Conservation (phyloP, 2,329 filamentous ascomycete species). For the Plectosphaerella plurivora region DNA sequence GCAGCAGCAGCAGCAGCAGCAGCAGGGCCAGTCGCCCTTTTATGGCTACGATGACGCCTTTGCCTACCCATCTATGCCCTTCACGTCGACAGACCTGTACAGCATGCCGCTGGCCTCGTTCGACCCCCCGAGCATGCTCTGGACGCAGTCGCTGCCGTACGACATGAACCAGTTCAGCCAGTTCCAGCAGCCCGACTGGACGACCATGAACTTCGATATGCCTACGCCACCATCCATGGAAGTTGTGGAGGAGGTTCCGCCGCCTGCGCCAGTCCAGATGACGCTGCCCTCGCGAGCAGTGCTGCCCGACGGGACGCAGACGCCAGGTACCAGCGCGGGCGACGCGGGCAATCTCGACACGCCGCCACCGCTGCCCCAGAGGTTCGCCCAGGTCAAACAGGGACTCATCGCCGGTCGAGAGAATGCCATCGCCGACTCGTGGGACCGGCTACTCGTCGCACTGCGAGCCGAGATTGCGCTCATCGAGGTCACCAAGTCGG, state of each 20-base stretch:
- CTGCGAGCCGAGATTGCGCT: slow-evolving; percentile 47
- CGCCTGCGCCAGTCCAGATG: background rate
- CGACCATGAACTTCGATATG: slow-evolving; percentile 1
- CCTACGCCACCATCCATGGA: background rate
- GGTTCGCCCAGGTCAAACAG: slow-evolving; percentile 53
- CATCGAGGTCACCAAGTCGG: slow-evolving; percentile 44
- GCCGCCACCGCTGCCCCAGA: slow-evolving; percentile 50
- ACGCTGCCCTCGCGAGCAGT: background rate
- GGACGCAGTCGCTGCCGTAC: slow-evolving; percentile 12
- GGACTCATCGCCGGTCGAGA: slow-evolving; percentile 52
- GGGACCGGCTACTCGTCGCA: slow-evolving; percentile 47
- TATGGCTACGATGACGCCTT: background rate
- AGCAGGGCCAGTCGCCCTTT: background rate
- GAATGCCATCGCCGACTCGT: slow-evolving; percentile 47
- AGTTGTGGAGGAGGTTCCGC: background rate
- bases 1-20: background rate
- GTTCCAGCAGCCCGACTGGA: slow-evolving; percentile 2
- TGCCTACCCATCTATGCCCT: slow-evolving; percentile 4
- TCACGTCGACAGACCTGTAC: slow-evolving; percentile 6
- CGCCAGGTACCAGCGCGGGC: background rate
- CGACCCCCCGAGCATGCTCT: slow-evolving; percentile 12
- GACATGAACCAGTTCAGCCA: slow-evolving; percentile 1
- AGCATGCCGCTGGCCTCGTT: slow-evolving; percentile 9
- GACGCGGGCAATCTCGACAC: background rate
- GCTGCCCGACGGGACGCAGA: background rate